Evolutionary conservation across 2,329 filamentous ascomycete species (phyloP).

Genomic region (Trichoderma arundinaceum): DNA sequence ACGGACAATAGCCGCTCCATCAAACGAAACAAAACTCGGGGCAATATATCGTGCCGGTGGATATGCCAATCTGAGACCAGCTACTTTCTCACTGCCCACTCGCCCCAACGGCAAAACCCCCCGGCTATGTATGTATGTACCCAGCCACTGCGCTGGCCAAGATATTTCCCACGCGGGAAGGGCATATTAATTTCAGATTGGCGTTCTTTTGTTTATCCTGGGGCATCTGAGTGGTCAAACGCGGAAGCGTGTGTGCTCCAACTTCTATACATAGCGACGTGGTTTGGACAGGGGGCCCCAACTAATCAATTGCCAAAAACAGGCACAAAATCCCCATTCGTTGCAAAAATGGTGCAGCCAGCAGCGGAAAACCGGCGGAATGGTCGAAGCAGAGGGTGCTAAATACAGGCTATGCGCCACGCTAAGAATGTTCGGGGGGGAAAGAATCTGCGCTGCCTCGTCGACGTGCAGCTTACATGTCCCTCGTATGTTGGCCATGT

Average conservation of each 20-base stretch:
- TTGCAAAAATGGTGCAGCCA: background rate
- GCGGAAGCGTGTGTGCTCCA: background rate
- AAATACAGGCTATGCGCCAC: background rate
- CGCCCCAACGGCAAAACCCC: background rate
- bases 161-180: slow-evolving; percentile 1
- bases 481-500: slow-evolving; percentile 18
- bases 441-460: slow-evolving; percentile 15
- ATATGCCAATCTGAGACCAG: background rate
- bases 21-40: background rate
- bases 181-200: slow-evolving; percentile 13
- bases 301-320: slow-evolving; percentile 20
- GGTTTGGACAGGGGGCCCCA: background rate
- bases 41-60: background rate
- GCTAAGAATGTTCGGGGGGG: slow-evolving; percentile 9
- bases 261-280: slow-evolving; percentile 20
- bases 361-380: slow-evolving; percentile 22
- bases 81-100: background rate
- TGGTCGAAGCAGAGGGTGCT: background rate
- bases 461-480: slow-evolving; percentile 5
- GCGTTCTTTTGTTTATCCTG: background rate
- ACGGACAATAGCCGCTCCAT: too few species aligned
- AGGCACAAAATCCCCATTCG: slow-evolving; percentile 6
- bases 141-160: background rate
- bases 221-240: slow-evolving; percentile 10
- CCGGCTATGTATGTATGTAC: background rate